These are phyloP conservation scores for Pseudozyma tsukubaensis DNA, from an alignment of 1,284 basidiomycete species.

Conservation along the genomic window DNA sequence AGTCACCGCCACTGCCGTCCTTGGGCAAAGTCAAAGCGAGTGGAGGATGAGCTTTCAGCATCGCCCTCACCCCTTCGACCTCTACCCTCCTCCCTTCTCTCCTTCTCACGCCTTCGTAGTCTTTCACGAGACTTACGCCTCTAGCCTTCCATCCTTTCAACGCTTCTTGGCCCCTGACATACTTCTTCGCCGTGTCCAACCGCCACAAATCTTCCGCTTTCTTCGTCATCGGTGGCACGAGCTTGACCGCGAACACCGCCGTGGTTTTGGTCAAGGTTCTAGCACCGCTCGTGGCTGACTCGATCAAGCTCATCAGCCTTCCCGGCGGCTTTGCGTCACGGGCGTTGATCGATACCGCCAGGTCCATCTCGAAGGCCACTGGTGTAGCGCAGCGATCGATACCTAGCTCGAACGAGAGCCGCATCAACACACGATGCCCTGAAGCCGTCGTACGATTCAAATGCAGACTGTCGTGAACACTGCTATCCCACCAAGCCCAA, in stretches of 20 bases:
- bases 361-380: slow-evolving; percentile 85
- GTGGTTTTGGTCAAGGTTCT: slow-evolving; percentile 73
- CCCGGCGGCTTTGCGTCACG: slow-evolving; percentile 87
- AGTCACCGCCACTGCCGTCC: slow-evolving; percentile 50
- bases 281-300: slow-evolving; percentile 71
- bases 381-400: slow-evolving; percentile 86
- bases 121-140: slow-evolving; percentile 86
- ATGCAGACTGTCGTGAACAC: slow-evolving; percentile 85
- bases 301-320: slow-evolving; percentile 75
- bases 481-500: slow-evolving; percentile 86
- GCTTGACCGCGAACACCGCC: slow-evolving; percentile 81
- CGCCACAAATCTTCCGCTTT: slow-evolving; percentile 91
- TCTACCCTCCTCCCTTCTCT: slow-evolving; percentile 83
- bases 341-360: slow-evolving; percentile 85
- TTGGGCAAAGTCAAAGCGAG: slow-evolving; percentile 38
- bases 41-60: slow-evolving; percentile 71
- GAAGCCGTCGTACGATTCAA: slow-evolving; percentile 85
- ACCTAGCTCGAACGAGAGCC: slow-evolving; percentile 80
- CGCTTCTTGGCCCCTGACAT: slow-evolving; percentile 88
- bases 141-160: slow-evolving; percentile 85
- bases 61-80: slow-evolving; percentile 85
- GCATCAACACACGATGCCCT: slow-evolving; percentile 83
- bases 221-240: slow-evolving; percentile 86
- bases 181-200: slow-evolving; percentile 91
- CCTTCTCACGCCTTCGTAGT: slow-evolving; percentile 78